A percentile compares a stretch with the other conserved stretches of the same genome.
Conservation (phyloP, 306 rosid genomes). For the Crataegus laevigata region DNA sequence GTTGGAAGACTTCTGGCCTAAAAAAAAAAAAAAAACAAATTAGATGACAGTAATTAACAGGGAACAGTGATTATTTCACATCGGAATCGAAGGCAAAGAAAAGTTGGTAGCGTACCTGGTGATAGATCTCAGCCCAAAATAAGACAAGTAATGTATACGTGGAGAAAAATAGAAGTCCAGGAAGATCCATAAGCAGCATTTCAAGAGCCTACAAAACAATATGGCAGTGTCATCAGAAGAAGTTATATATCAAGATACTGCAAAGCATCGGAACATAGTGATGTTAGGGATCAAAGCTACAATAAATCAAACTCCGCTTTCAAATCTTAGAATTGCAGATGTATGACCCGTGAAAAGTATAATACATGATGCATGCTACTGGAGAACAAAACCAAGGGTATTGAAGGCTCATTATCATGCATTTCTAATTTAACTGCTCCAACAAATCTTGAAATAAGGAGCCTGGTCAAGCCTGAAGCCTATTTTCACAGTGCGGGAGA, state of each 20-base stretch:
- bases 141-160: conserved; percentile 68
- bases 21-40: conserved; percentile 17
- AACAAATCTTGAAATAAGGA: too few species aligned
- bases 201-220: conserved; percentile 36
- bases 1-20: conserved; percentile 74
- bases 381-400: not conserved
- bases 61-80: not conserved
- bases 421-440: not conserved
- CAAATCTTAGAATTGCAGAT: too few species aligned
- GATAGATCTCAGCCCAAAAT: conserved; percentile 85
- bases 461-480: not conserved
- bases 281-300: not conserved
- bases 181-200: conserved; percentile 65
- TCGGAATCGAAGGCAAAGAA: not conserved
- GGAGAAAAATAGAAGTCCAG: conserved; percentile 78
- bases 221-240: not conserved
- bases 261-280: not conserved
- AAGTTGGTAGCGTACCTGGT: conserved; percentile 59
- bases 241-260: not conserved
- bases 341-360: too few species aligned
- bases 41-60: not conserved
- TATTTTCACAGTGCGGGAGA: not conserved
- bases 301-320: not conserved
- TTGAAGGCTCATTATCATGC: not conserved
- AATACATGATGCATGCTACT: not conserved